Evolutionary conservation across 805 yeast species (phyloP), one percentile per base, ranked within the genome.

Genomic region (Saccharomycopsis babjevae): DNA sequence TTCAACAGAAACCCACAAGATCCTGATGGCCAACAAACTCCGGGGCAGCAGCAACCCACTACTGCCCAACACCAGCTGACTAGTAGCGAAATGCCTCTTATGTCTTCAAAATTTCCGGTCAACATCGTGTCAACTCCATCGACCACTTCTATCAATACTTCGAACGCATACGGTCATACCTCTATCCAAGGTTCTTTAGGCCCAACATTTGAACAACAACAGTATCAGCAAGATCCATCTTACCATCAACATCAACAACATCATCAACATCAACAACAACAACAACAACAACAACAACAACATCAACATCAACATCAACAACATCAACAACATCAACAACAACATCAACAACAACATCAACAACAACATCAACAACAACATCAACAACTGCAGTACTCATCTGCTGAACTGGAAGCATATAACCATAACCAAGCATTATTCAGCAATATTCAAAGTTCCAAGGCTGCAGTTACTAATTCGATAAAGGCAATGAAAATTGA

Each of bases 301-400:
- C 34, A 28, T 2, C 56, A 54, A 8, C 34, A 20, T 3, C 34
- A 28, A 1, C 57, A 56, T 2, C 66, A 56, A 42, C 59, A 52
- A 50, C 64, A 57, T 28, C 57, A 43, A 10, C 57, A 42, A 55
- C 57, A 20, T 55, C 66, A 39, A 38, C 64, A 50, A 5, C 39
- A 52, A 50, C 67, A 64, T 52, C 64, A 63, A 28, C 60, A 59
- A 42, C 66, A 62, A 46, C 56, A 40, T 38, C 62, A 59, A 39
- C 55, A 36, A 43, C 63, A 52, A 20, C 67, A 62, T 28, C 64
- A 63, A 39, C 68, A 56, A 32, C 57, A 38, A 38, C 54, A 50
- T 5, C 56, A 6, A 30, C 39, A 54, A 28, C 40, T 13, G 39
- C 60, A 36, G 28, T 46, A 22, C 25, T 46, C 52, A 10, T 10